phyloP scores from a whole-genome alignment of 2,329 filamentous ascomycete species.

The Pseudohalonectria lignicola region DNA sequence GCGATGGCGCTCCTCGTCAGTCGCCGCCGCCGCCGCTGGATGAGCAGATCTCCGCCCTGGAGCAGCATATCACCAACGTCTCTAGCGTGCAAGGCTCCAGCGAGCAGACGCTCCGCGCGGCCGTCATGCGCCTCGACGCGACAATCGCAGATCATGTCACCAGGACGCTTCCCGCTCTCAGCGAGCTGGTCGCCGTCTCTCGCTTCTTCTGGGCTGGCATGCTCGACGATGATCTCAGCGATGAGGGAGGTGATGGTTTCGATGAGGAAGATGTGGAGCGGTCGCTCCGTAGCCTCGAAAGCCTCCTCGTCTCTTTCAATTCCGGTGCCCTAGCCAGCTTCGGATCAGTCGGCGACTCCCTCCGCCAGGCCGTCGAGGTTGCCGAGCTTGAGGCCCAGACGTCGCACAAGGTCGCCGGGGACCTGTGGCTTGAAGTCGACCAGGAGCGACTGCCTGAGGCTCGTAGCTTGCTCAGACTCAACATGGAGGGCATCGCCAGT shows the following conservation, averaged over 20 bases:
- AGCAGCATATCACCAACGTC: not conserved
- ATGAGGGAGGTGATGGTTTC: not conserved
- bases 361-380: not conserved
- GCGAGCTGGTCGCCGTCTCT: not conserved
- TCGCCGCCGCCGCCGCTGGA: not conserved
- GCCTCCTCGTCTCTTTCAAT: too few relatives aligned
- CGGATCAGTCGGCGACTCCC: not conserved
- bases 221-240: not conserved
- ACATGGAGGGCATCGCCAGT: not conserved
- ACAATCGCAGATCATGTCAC: not conserved
- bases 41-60: not conserved
- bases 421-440: not conserved
- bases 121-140: not conserved
- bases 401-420: not conserved
- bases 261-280: not conserved
- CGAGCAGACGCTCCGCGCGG: not conserved
- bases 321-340: too few relatives aligned
- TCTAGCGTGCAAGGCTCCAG: not conserved
- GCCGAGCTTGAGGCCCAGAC: not conserved
- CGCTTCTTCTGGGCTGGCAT: slow-evolving; percentile 1
- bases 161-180: not conserved
- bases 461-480: not conserved
- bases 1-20: not conserved
- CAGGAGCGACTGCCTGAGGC: not conserved
- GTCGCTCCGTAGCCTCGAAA: not conserved